Percentiles rank a stretch among this genome's conserved stretches.
Evolutionary conservation across 2,329 filamentous ascomycete species (phyloP).

Genomic region (Xylariaceae sp.): DNA sequence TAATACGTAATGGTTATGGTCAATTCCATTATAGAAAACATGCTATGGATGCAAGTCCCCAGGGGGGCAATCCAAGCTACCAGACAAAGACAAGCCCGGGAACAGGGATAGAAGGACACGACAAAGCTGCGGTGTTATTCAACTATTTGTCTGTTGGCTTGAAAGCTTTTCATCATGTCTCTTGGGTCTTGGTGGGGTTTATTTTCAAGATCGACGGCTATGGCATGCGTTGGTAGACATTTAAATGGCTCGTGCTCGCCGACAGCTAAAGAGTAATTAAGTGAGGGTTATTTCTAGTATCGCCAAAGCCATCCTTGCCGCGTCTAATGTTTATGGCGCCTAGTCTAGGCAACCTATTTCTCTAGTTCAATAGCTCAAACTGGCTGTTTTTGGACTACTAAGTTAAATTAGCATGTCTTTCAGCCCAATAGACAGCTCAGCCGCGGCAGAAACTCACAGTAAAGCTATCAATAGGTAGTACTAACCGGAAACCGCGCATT

Average conservation of each 20-base stretch:
- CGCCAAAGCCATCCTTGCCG: conserved; percentile 9
- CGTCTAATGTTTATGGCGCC: conserved; percentile 11
- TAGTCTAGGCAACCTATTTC: too few species aligned
- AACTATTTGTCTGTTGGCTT: conserved; percentile 3
- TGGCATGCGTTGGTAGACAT: too few species aligned
- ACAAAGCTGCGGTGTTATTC: conserved; percentile 3
- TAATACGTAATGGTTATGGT: conserved; percentile 16
- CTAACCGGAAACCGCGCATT: not conserved
- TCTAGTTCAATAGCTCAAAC: too few species aligned
- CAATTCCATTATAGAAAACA: too few species aligned
- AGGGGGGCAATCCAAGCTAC: not conserved
- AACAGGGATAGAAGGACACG: conserved; percentile 11
- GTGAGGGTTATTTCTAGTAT: not conserved
- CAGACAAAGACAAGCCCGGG: too few species aligned
- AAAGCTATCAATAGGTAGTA: not conserved
- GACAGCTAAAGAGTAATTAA: too few species aligned
- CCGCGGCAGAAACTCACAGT: not conserved
- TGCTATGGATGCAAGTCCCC: conserved; percentile 1
- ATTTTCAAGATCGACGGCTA: too few species aligned
- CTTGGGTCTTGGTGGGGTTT: not conserved
- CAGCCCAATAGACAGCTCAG: conserved; percentile 2
- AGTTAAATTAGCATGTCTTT: not conserved
- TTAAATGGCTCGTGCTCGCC: too few species aligned
- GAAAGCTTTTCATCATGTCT: not conserved
- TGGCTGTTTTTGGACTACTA: not conserved